Base-by-base conservation (phyloP, 345 rosid genomes). In the Triadica sebifera region DNA sequence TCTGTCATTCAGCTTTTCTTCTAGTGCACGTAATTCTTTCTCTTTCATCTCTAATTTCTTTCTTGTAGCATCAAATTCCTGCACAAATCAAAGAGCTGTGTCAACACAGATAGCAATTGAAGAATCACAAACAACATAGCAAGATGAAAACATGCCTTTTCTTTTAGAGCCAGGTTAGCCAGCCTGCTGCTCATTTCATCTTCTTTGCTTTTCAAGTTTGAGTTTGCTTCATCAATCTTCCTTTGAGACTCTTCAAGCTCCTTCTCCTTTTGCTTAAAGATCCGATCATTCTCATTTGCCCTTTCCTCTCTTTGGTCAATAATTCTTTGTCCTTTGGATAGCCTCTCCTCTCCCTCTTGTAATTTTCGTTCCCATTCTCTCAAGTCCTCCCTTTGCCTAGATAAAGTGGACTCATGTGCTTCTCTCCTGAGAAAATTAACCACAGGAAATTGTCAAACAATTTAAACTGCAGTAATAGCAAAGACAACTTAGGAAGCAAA, bases 361-460 rank as follows among this genome's bases (percentile, higher is more conserved):
- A 95, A 81, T 80, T 90, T 93, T 47, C 80, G 85, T 79, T 95
- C 98, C 99, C 99, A 91, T 75, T 93, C 98, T 74, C 82, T 88
- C 85, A 93, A 84, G 79, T 95, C 98, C 69, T 95, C 99, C 82
- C 98, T 86, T 85, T 93, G 99, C 86, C 90, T 86, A 58, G 92
- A 86, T 50, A 95, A 85, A 70, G 81, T 73, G 34, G 72, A 76
- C 74, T 93, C 96, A 25, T 88, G 90, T 29, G 87, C 81, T 69
- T 91, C 98, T 78, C 90, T 89, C 85, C 99, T 95, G 87, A 80
- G 45, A 53, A 51, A 46, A 51, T 12, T 50, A 55, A 51, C 10
- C 25, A 34, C 47, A 74, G 45, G 53, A 72, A 74, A 59, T 58
- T 52, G 39, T 61, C 38, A 58, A 65, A 58, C 71, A 38, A 29